Base-by-base conservation (phyloP, 2,329 filamentous ascomycete species). In the Colletotrichum tropicicola region DNA sequence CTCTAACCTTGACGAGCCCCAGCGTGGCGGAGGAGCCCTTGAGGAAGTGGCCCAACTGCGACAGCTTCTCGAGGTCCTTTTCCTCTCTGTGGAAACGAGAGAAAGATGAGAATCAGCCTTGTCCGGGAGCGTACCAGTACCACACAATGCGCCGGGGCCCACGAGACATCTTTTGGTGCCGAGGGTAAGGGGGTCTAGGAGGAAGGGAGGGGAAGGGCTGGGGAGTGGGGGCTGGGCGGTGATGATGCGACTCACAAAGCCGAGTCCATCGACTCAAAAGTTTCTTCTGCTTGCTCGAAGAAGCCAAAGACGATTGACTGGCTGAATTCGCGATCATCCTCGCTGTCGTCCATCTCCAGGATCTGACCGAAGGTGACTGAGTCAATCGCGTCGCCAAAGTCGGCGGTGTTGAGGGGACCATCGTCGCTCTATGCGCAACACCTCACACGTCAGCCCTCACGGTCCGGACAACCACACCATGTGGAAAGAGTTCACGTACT, bases 21-120 rank as follows among this genome's bases (percentile, higher is more conserved):
- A 99, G 87, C 4, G 96, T 98, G 39, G 96, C 95, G 8, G 95
- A 98, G 6, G 95, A 98, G 65, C 96, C 96, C 81, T 99, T 99
- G 71, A 99, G 86, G 82, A 97, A 99, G 80, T 99, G 96, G 43
- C 96, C 96, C 30, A 97, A 89, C 56, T 87, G 85, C 32, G 93
- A 97, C 37, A 98, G 88, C 69, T 89, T 83, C n/a, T 81, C 78
- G 61, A 98, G 88, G 65, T 97, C 84, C 73, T 87, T 85, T 2
- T 85, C 77, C 69, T 88, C 78, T 69, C 94, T 97, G 74, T 64
- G 41, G n/a, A 43, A 30, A 43, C 44, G 35, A 41, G 41, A 63
- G 61, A 47, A 9, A 66, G 41, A 39, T 59, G 27, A 55, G 35
- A 35, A 47, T 68, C 58, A 68, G 66, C 56, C 19, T 30, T 44